These are phyloP conservation scores for Fusarium sulawesiense DNA, from an alignment of 2,329 filamentous ascomycete species.

Conservation along the genomic window DNA sequence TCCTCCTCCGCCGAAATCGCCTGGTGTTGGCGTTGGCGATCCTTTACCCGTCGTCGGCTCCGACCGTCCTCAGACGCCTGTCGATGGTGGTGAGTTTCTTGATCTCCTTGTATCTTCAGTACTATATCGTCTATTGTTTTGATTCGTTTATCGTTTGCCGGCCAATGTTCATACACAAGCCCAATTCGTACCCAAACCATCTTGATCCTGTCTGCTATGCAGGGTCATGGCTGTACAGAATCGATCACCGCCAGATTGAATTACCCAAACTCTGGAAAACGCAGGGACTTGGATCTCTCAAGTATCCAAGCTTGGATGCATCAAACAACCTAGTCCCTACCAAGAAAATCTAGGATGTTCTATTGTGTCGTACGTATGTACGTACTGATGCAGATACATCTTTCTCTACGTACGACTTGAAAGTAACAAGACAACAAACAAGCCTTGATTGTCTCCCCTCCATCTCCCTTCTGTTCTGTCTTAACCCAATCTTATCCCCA, in stretches of 20 bases:
- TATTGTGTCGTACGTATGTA: background rate
- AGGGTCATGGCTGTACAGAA: constrained; percentile 36
- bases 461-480: background rate
- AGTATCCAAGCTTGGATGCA: constrained; percentile 36
- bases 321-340: constrained; percentile 22
- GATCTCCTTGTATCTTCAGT: background rate
- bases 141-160: background rate
- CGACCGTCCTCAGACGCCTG: constrained; percentile 27
- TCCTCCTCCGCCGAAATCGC: constrained; percentile 8
- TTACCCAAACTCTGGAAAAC: constrained; percentile 31
- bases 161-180: constrained; percentile 12
- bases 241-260: constrained; percentile 38
- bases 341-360: constrained; percentile 9
- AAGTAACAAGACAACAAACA: background rate
- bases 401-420: background rate
- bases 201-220: constrained; percentile 16
- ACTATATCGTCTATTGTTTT: background rate
- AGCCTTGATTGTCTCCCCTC: background rate
- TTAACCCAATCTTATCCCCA: constrained; percentile 13
- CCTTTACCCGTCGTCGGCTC: constrained; percentile 33
- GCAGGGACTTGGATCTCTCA: constrained; percentile 32
- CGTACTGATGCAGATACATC: background rate
- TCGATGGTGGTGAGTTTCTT: constrained; percentile 13
- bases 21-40: constrained; percentile 10
- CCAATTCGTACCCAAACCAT: constrained; percentile 5